Evolutionary conservation across 371 early-diverging fungal genomes (phyloP).

Genomic region (Actinomortierella ambigua): DNA sequence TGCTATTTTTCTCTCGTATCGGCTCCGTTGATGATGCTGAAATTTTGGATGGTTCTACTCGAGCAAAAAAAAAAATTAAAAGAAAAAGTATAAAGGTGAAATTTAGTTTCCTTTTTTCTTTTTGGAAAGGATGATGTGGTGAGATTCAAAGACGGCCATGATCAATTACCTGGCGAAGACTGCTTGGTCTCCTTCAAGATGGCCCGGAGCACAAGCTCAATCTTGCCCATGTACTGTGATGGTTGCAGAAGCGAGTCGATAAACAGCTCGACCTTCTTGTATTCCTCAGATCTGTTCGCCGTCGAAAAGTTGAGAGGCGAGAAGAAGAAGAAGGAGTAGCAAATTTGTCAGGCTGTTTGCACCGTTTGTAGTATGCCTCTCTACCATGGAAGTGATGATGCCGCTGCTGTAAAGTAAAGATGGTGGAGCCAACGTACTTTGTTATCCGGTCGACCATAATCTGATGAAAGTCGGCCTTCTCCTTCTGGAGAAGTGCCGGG

Average conservation of each 20-base stretch:
- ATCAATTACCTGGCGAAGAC: slow-evolving; percentile 15
- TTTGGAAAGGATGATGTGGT: background rate
- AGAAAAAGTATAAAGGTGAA: too few relatives aligned
- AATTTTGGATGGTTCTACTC: background rate
- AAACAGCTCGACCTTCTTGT: slow-evolving; percentile 41
- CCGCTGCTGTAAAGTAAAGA: background rate
- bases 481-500: slow-evolving; percentile 32
- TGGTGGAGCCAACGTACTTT: slow-evolving; percentile 19
- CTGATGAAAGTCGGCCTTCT: slow-evolving; percentile 41
- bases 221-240: slow-evolving; percentile 41
- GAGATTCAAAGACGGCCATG: background rate
- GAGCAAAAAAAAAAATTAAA: background rate
- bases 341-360: background rate
- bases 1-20: too few relatives aligned
- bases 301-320: background rate
- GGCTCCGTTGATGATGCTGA: background rate
- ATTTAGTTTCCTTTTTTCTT: slow-evolving; percentile 5
- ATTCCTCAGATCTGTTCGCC: slow-evolving; percentile 26
- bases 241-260: slow-evolving; percentile 41
- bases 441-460: slow-evolving; percentile 40
- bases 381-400: background rate
- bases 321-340: background rate
- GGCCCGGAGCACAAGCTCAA: slow-evolving; percentile 29
- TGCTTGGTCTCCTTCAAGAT: slow-evolving; percentile 34
- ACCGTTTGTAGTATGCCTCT: background rate